Base-by-base conservation (phyloP, 129 eudicot species). In the Heracleum sosnowskyi region DNA sequence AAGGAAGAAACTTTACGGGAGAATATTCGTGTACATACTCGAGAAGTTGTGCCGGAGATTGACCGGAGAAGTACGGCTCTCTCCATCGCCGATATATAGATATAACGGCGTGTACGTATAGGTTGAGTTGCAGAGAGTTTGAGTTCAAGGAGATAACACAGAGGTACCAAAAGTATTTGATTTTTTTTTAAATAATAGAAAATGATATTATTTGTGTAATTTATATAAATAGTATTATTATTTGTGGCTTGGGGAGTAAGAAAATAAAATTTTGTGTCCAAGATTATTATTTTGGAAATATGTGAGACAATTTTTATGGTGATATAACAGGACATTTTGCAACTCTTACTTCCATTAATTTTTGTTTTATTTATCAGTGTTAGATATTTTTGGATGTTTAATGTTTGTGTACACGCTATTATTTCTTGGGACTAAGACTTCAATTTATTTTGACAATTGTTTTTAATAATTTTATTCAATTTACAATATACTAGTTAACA, bases 1-100 rank as follows among this genome's bases (percentile, higher is more conserved):
- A 84, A 62, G 71, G 89, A 86, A 37, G 83, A 44, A 18, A 87
- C 77, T 46, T 89, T 86, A 64, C 90, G 87, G 55, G 83, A 78
- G 78, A 88, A 86, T 63, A 85, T 26, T 16, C 88, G 83, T 63
- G 89, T 68, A 73, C 80, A 78, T 70, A 81, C 85, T 29, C 75
- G 79, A 13, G 84, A 66, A n/a, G 90, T 73, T 2, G 85, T 51
- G 29, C 86, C 79, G 1, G 94, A 82, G 69, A 86, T 80, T 29
- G 92, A 84, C 55, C 92, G 90, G 44, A 88, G 85, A 29, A 87
- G 84, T 29, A 89, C 85, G 55, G 89, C 89, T 77, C 91, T 77
- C 83, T 87, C 91, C 93, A 89, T 90, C 29, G 60, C 79, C 44
- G 72, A 79, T 36, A 63, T 77, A 39, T 7, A n/a, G 28, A 40